phyloP scores from a whole-genome alignment of 345 rosid species.

The Bretschneidera sinensis region DNA sequence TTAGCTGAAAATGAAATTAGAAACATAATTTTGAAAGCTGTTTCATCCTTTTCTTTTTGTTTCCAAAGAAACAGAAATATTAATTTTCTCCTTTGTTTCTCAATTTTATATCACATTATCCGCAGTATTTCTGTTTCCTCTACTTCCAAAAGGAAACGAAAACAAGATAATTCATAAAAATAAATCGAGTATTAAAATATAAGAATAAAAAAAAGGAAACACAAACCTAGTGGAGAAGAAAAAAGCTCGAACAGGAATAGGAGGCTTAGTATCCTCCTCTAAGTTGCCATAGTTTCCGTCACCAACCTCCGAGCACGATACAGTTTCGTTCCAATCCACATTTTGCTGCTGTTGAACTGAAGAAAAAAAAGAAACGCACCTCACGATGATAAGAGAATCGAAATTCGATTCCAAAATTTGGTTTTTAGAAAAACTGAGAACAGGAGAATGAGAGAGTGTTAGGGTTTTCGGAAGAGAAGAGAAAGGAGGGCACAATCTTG shows the following conservation, averaged over 20 bases:
- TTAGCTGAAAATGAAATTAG: too few species aligned
- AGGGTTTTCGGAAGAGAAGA: constrained; percentile 14
- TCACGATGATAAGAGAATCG: not conserved
- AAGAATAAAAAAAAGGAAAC: not conserved
- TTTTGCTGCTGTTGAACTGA: constrained; percentile 19
- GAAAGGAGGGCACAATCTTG: not conserved
- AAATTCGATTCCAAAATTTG: constrained; percentile 10
- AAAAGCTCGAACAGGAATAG: constrained; percentile 84
- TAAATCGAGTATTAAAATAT: too few species aligned
- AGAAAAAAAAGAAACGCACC: constrained; percentile 40
- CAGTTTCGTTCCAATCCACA: constrained; percentile 38
- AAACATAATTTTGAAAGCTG: too few species aligned
- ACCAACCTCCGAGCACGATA: constrained; percentile 37
- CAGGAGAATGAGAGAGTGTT: constrained; percentile 9
- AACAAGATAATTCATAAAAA: not conserved
- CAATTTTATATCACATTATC: not conserved
- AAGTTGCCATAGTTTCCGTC: constrained; percentile 19
- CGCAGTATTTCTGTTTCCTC: not conserved
- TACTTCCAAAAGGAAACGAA: not conserved
- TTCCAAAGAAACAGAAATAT: not conserved
- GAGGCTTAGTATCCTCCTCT: constrained; percentile 44
- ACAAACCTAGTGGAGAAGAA: constrained; percentile 83
- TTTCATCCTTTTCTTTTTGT: not conserved
- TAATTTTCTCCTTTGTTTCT: not conserved
- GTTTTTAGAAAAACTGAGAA: not conserved